Conservation (phyloP, 2,329 filamentous ascomycete species). For the Talaromyces verruculosus region DNA sequence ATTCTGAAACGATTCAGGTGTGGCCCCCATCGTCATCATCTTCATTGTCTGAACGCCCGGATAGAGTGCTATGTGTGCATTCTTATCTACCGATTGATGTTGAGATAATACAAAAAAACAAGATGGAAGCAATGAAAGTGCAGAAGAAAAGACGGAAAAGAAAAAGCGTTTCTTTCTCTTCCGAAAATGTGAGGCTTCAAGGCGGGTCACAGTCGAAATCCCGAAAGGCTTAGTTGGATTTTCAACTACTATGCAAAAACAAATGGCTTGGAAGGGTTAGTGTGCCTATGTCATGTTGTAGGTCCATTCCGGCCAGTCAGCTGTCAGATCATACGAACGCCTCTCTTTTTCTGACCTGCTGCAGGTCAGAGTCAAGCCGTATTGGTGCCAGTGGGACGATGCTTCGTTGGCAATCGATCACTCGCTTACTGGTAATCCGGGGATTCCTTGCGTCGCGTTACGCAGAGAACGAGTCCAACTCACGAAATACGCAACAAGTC, state of each 20-base stretch:
- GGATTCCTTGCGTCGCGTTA: constrained; percentile 22
- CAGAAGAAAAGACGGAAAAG: not conserved
- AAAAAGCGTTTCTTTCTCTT: not conserved
- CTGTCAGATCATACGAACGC: constrained; percentile 4
- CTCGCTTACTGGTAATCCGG: constrained; percentile 24
- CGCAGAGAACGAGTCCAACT: not conserved
- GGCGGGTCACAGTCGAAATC: constrained; percentile 6
- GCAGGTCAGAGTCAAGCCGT: constrained; percentile 6
- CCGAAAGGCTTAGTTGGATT: not conserved
- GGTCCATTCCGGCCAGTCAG: not conserved
- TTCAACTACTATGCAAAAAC: constrained; percentile 7
- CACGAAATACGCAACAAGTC: not conserved
- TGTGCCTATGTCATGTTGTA: not conserved
- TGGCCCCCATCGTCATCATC: constrained; percentile 17
- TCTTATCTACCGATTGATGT: not conserved
- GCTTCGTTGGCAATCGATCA: constrained; percentile 30
- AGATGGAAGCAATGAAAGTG: not conserved
- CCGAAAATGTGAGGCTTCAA: constrained; percentile 6
- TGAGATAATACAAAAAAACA: not conserved
- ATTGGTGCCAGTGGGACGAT: constrained; percentile 16
- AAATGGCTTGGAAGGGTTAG: not conserved
- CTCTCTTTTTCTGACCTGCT: constrained; percentile 1
- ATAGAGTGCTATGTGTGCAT: not conserved
- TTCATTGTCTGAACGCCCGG: constrained; percentile 11
- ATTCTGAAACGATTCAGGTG: constrained; percentile 17